These are phyloP conservation scores for Phytophthora lateralis DNA, from an alignment of 352 stramenopile genomes.

Conservation along the genomic window DNA sequence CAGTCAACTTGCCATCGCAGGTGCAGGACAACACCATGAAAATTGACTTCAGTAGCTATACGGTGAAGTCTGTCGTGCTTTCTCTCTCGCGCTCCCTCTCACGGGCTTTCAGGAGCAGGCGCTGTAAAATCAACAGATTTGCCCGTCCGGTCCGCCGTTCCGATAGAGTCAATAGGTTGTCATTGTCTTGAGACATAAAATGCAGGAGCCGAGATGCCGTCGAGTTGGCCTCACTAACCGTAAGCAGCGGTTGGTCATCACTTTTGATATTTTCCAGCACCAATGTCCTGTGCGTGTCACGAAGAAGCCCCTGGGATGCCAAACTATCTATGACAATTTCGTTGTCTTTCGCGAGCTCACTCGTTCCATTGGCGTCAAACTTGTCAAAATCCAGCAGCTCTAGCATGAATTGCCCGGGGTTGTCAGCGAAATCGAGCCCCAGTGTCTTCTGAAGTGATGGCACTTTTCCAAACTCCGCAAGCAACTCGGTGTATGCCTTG, in stretches of 20 bases:
- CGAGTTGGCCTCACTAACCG: constrained; percentile 41
- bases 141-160: constrained; percentile 50
- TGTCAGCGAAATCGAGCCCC: constrained; percentile 39
- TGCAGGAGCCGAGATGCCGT: constrained; percentile 51
- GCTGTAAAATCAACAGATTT: constrained; percentile 58
- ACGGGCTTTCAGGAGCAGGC: constrained; percentile 54
- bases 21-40: not conserved
- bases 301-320: constrained; percentile 55
- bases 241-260: constrained; percentile 42
- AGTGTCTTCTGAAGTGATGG: constrained; percentile 35
- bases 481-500: constrained; percentile 33
- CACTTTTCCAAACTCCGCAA: constrained; percentile 29
- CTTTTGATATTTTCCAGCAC: constrained; percentile 33
- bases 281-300: constrained; percentile 41
- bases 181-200: constrained; percentile 49
- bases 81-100: constrained; percentile 47
- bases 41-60: constrained; percentile 26
- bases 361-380: constrained; percentile 26
- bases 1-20: constrained; percentile 2
- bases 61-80: constrained; percentile 44
- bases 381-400: constrained; percentile 56
- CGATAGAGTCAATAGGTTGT: constrained; percentile 35
- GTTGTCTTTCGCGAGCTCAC: constrained; percentile 57
- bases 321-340: constrained; percentile 70
- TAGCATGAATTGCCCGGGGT: constrained; percentile 34